Evolutionary conservation across 2,329 filamentous ascomycete genomes (phyloP).

Genomic region (Cladobotryum protrusum): DNA sequence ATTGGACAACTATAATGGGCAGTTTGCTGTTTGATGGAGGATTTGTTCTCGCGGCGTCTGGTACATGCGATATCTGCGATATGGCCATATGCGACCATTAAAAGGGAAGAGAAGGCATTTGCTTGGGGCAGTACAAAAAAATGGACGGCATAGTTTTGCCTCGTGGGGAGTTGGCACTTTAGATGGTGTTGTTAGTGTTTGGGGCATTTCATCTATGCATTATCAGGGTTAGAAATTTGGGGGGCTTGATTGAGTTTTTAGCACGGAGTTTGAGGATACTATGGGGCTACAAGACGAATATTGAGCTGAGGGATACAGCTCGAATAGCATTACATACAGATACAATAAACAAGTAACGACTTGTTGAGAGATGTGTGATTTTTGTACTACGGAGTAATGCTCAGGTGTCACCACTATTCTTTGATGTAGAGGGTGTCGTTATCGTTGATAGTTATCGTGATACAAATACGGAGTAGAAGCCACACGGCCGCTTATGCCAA

Average conservation of each 20-base stretch:
- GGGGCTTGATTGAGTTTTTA: constrained; percentile 4
- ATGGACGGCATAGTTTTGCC: background rate
- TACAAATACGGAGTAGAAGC: no score
- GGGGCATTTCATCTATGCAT: constrained; percentile 10
- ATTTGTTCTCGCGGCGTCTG: background rate
- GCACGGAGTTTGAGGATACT: constrained; percentile 11
- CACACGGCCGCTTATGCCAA: no score
- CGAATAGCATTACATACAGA: background rate
- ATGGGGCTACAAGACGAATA: constrained; percentile 1
- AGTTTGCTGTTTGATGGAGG: background rate
- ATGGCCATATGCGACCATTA: background rate
- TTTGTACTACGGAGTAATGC: no score
- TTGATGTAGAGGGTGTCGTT: no score
- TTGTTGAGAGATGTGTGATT: no score
- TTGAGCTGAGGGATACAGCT: constrained; percentile 5
- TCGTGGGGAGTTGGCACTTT: background rate
- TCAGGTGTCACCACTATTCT: no score
- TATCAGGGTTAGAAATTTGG: constrained; percentile 2
- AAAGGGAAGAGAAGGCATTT: background rate
- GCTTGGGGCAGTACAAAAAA: background rate
- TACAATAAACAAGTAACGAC: no score
- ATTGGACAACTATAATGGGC: background rate
- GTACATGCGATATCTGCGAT: background rate
- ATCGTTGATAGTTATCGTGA: no score
- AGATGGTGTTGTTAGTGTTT: background rate